phyloP scores from a whole-genome alignment of 129 eudicot species.

The Flaveria brownii region DNA sequence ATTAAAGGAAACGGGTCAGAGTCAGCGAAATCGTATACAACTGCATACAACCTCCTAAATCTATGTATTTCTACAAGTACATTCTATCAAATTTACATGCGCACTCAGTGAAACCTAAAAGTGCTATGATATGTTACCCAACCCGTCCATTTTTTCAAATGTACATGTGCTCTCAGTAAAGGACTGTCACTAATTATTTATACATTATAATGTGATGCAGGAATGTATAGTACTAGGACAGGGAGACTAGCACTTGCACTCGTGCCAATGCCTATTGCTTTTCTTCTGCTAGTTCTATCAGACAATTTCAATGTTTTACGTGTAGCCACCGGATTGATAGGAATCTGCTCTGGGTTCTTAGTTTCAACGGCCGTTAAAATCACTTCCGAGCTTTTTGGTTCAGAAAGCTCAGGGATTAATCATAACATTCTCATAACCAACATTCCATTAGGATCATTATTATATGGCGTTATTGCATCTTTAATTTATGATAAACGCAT shows the following conservation, averaged over 20 bases:
- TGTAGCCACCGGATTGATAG: constrained; percentile 55
- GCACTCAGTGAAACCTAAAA: background rate
- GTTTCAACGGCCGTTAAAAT: constrained; percentile 69
- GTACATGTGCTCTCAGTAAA: background rate
- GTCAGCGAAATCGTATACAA: background rate
- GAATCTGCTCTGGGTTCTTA: constrained; percentile 65
- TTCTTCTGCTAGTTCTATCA: constrained; percentile 47
- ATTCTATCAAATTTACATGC: background rate
- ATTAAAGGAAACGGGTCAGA: background rate
- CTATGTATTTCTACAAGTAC: background rate
- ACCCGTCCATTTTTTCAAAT: background rate
- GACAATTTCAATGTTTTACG: constrained; percentile 34
- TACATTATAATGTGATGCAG: constrained; percentile 32
- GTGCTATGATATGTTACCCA: background rate
- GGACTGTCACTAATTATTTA: background rate
- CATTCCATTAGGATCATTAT: constrained; percentile 69
- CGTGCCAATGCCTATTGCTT: constrained; percentile 57
- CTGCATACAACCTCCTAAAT: constrained; percentile 1
- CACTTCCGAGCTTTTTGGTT: constrained; percentile 77
- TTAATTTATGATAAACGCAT: constrained; percentile 49
- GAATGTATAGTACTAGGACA: constrained; percentile 51
- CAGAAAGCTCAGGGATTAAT: constrained; percentile 64
- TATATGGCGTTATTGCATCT: constrained; percentile 63
- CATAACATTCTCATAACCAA: constrained; percentile 77
- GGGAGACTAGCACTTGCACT: constrained; percentile 60